phyloP scores from a whole-genome alignment of 2,329 filamentous ascomycete species.

The Arthrobotrys entomopaga region DNA sequence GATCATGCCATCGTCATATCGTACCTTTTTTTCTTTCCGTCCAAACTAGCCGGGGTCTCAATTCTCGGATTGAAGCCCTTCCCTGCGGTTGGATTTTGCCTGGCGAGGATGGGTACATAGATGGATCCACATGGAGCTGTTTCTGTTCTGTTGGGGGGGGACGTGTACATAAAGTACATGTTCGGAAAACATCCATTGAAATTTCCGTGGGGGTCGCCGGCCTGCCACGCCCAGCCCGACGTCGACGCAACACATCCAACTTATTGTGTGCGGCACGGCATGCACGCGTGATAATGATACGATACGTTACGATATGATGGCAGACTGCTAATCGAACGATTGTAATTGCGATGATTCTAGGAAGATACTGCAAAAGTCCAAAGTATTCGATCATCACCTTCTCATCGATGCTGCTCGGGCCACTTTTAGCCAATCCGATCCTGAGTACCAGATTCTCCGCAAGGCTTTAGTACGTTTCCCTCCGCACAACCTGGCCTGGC shows the following conservation, averaged over 20 bases:
- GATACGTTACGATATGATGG: neutral
- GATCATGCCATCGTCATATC: slow-evolving; percentile 50
- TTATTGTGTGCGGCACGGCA: neutral
- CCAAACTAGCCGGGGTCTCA: slow-evolving; percentile 19
- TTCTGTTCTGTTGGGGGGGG: neutral
- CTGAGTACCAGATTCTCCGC: slow-evolving; percentile 58
- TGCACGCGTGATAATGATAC: neutral
- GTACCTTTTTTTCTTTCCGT: slow-evolving; percentile 1
- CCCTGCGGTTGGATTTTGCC: slow-evolving; percentile 36
- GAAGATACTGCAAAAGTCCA: slow-evolving; percentile 57
- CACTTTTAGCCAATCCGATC: slow-evolving; percentile 55
- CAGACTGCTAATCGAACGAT: slow-evolving; percentile 20
- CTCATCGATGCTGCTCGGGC: slow-evolving; percentile 59
- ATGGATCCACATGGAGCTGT: slow-evolving; percentile 54
- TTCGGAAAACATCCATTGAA: neutral
- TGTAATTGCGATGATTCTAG: slow-evolving; percentile 12
- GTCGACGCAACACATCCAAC: slow-evolving; percentile 22
- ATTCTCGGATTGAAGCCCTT: slow-evolving; percentile 29
- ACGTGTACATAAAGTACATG: neutral
- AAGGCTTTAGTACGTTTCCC: slow-evolving; percentile 49
- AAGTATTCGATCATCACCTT: slow-evolving; percentile 60
- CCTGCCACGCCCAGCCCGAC: neutral
- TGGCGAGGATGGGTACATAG: slow-evolving; percentile 44
- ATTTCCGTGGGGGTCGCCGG: slow-evolving; percentile 38
- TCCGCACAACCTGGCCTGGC: neutral